These are phyloP conservation scores for Aspergillus nomiae DNA, from an alignment of 2,329 filamentous ascomycete genomes.

Conservation along the genomic window DNA sequence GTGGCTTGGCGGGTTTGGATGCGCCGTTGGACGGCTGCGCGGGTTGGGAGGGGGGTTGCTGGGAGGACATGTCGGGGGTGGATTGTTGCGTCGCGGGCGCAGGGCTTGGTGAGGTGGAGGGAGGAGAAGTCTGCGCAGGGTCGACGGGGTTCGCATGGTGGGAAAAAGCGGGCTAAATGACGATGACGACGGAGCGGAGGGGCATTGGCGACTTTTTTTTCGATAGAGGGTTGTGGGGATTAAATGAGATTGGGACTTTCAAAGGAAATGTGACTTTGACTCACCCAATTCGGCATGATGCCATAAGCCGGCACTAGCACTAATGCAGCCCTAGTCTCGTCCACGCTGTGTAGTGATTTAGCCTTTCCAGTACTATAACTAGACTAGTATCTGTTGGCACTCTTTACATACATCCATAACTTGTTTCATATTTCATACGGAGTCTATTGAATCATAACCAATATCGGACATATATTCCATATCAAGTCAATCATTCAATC, in stretches of 20 bases:
- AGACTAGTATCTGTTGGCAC: too few relatives aligned
- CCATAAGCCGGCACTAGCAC: conserved; percentile 33
- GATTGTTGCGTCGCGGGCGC: conserved; percentile 23
- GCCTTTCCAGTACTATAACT: too few relatives aligned
- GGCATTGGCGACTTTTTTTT: conserved; percentile 27
- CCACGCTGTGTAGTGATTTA: background rate
- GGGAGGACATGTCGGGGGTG: conserved; percentile 12
- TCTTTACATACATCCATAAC: too few relatives aligned
- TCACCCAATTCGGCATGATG: conserved; percentile 36
- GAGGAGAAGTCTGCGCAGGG: conserved; percentile 20
- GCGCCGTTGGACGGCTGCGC: conserved; percentile 26
- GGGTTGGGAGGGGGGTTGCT: conserved; percentile 15
- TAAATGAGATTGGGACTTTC: background rate
- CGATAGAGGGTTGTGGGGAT: conserved; percentile 22
- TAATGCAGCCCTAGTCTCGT: conserved; percentile 29
- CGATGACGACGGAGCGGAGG: conserved; percentile 24
- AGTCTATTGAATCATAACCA: background rate
- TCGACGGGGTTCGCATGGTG: conserved; percentile 30
- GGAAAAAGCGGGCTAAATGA: conserved; percentile 19
- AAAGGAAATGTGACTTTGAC: conserved; percentile 24
- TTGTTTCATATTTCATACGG: background rate
- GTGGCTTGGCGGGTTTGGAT: conserved; percentile 22
- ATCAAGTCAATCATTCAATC: conserved; percentile 4
- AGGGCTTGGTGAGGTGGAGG: conserved; percentile 17
- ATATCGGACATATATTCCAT: background rate